These are phyloP conservation scores for Magnusiomyces magnusii DNA, from an alignment of 1,139 yeast species.

Conservation along the genomic window DNA sequence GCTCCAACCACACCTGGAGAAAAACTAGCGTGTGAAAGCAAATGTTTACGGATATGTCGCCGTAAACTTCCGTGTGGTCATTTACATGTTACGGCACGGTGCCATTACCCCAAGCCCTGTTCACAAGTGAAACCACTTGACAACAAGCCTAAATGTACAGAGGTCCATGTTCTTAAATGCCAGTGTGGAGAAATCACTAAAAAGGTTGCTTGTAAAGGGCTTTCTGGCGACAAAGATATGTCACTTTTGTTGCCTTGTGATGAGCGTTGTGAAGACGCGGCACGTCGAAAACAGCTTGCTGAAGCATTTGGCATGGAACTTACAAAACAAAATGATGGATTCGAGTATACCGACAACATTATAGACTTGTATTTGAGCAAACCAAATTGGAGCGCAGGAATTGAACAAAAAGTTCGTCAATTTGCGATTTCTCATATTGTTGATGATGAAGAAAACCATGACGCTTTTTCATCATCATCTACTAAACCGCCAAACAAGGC, in stretches of 20 bases:
- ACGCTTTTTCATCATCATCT: background rate
- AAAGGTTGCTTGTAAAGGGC: constrained; percentile 7
- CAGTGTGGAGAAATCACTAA: constrained; percentile 14
- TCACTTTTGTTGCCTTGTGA: constrained; percentile 38
- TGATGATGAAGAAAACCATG: constrained; percentile 10
- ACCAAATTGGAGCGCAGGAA: constrained; percentile 29
- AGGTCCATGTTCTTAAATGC: constrained; percentile 11
- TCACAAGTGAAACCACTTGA: constrained; percentile 17
- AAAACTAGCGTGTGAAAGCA: constrained; percentile 26
- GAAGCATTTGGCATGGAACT: constrained; percentile 41
- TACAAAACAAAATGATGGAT: constrained; percentile 19
- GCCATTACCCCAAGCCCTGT: constrained; percentile 59
- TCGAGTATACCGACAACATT: constrained; percentile 23
- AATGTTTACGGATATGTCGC: constrained; percentile 45
- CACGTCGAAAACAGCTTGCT: constrained; percentile 55
- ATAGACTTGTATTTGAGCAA: constrained; percentile 28
- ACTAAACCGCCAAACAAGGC: constrained; percentile 23
- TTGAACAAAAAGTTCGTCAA: constrained; percentile 48
- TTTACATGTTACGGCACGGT: constrained; percentile 44
- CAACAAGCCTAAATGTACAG: constrained; percentile 8
- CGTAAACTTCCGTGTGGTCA: constrained; percentile 63
- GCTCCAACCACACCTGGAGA: constrained; percentile 28
- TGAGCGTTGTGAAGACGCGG: constrained; percentile 55
- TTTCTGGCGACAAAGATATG: constrained; percentile 8
- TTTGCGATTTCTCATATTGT: background rate